These are phyloP conservation scores for Phytophthora palmivora DNA, from an alignment of 352 stramenopile species.

Conservation along the genomic window DNA sequence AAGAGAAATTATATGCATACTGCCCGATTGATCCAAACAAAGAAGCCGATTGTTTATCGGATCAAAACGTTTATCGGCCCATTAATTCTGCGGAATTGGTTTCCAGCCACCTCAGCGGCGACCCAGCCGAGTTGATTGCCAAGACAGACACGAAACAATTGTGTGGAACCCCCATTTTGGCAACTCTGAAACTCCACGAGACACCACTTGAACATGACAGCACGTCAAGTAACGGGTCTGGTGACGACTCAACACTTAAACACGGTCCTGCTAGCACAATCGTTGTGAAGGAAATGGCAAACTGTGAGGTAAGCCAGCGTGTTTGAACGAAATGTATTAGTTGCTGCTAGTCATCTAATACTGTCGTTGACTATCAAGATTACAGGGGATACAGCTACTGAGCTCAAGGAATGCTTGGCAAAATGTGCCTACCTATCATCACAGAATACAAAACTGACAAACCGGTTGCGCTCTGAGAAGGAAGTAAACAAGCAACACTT, in stretches of 20 bases:
- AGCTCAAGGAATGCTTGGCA: constrained; percentile 31
- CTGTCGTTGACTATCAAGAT: no score
- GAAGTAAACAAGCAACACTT: constrained; percentile 27
- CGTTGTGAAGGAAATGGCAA: constrained; percentile 8
- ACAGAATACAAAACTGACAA: constrained; percentile 40
- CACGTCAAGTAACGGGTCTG: constrained; percentile 15
- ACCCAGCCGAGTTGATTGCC: background rate
- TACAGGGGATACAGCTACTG: background rate
- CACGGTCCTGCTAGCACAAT: background rate
- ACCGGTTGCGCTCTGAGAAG: constrained; percentile 32
- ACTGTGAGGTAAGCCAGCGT: constrained; percentile 11
- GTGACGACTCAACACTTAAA: constrained; percentile 3
- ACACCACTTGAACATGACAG: constrained; percentile 1
- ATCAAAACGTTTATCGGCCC: background rate
- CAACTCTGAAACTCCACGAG: constrained; percentile 15
- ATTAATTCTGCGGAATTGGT: background rate
- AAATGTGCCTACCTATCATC: constrained; percentile 35
- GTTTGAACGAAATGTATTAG: background rate
- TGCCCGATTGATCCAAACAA: no score
- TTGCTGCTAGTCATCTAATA: background rate
- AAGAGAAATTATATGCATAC: background rate
- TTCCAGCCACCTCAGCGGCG: no score
- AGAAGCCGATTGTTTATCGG: background rate
- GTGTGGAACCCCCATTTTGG: constrained; percentile 22
- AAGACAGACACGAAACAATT: no score